Percentiles rank a stretch among this genome's conserved stretches.
Conservation (phyloP, 805 yeast genomes). For the Candida easanensis region DNA sequence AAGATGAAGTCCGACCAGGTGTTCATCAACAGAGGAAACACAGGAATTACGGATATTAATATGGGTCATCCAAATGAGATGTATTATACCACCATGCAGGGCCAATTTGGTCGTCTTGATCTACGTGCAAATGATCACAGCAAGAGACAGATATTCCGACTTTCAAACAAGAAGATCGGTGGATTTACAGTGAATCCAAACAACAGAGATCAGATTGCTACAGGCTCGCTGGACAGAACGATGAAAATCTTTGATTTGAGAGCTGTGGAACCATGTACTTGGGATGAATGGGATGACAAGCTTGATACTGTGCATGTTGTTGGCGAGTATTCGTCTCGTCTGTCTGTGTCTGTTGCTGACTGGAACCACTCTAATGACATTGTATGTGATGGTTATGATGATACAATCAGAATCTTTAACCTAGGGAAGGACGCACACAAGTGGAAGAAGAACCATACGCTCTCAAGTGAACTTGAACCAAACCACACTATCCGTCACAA, state of each 20-base stretch:
- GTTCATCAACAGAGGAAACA: slow-evolving; percentile 51
- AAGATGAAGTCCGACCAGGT: slow-evolving; percentile 59
- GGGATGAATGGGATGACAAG: slow-evolving; percentile 55
- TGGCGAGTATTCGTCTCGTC: slow-evolving; percentile 67
- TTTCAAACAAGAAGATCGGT: slow-evolving; percentile 91
- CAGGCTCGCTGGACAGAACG: slow-evolving; percentile 87
- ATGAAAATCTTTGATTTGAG: slow-evolving; percentile 87
- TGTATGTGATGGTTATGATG: slow-evolving; percentile 93
- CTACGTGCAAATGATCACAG: slow-evolving; percentile 46
- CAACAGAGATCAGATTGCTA: slow-evolving; percentile 62
- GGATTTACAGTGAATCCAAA: slow-evolving; percentile 80
- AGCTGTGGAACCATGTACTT: slow-evolving; percentile 40
- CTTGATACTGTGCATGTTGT: slow-evolving; percentile 31
- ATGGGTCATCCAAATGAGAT: slow-evolving; percentile 55
- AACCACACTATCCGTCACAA: slow-evolving; percentile 71
- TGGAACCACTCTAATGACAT: slow-evolving; percentile 54
- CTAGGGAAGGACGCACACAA: slow-evolving; percentile 32
- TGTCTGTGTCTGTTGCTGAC: slow-evolving; percentile 87
- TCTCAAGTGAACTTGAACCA: slow-evolving; percentile 49
- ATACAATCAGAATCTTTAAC: slow-evolving; percentile 72
- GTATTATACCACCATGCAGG: slow-evolving; percentile 75
- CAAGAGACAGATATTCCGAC: slow-evolving; percentile 34
- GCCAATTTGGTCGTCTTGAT: slow-evolving; percentile 77
- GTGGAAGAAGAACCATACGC: slow-evolving; percentile 19
- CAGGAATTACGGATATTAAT: slow-evolving; percentile 76